Evolutionary conservation across 352 stramenopile genomes (phyloP), one percentile per base, ranked within the genome.

Genomic region (Phytopythium helicoides): DNA sequence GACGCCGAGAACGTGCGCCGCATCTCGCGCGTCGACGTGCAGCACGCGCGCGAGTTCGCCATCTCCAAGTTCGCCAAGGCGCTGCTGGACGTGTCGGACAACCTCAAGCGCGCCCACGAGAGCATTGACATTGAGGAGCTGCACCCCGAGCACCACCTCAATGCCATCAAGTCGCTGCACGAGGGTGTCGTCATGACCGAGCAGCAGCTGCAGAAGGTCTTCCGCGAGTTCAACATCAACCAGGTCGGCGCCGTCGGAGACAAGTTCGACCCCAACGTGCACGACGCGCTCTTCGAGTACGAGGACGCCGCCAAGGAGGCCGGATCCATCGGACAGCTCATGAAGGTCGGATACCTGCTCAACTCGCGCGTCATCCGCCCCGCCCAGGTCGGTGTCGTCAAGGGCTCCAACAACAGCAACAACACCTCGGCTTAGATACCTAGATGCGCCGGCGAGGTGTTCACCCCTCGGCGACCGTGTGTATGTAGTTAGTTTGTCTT

Each of bases 231-330:
- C 56, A 89, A 91, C 52, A 91, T 99, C 52, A 70, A 82, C 23
- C 88, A 94, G 50, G 98, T 97, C 63, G 96, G 96, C 28, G 76
- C 73, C 37, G 73, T 91, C 31, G 96, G 95, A 38, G 97, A 99
- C 64, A 94, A 91, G 66, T 99, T 99, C 65, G 96, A 99, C 87
- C 96, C 97, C 34, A 97, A 98, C 60, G 66, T 98, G 62, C 96
- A 99, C 73, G 96, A 99, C 55, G 97, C 97, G 26, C 76, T 99
- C 35, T 99, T 99, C 70, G 89, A 99, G 81, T 99, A 98, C 73
- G 77, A 88, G 16, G 95, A 99, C 81, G 56, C 81, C 2, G 65
- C 80, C 31, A 91, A 95, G 62, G 83, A 93, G 37, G 60, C 87
- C 18, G 94, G 93, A 22, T 96, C 85, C 23, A 79, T 99, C 50